Evolutionary conservation across 73 alveolate species (phyloP).

Genomic region (Tetrahymena borealis): DNA sequence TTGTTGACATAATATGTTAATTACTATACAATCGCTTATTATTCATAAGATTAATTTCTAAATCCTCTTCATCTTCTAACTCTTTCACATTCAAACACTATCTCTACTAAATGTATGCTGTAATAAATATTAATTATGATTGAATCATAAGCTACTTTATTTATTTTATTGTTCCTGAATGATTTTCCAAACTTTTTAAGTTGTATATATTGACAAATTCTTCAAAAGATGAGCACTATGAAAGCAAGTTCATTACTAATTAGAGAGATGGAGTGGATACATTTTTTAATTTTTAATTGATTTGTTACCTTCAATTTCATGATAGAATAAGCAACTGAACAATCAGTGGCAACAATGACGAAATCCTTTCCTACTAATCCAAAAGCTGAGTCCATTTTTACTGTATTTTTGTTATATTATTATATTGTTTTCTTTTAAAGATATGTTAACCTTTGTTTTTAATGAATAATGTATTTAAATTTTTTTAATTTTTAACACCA

Average conservation of each 20-base stretch:
- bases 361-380: constrained; percentile 37
- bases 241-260: too few relatives aligned
- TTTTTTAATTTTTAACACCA: not conserved
- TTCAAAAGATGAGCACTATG: too few relatives aligned
- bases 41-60: not conserved
- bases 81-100: too few relatives aligned
- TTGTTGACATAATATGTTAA: not conserved
- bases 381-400: constrained; percentile 38
- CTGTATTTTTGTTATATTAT: not conserved
- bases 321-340: constrained; percentile 31
- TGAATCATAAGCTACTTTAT: too few relatives aligned
- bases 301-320: constrained; percentile 9
- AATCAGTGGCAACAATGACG: constrained; percentile 37
- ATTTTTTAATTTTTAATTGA: too few relatives aligned
- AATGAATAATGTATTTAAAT: not conserved
- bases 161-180: too few relatives aligned
- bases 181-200: too few relatives aligned
- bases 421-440: not conserved
- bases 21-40: not conserved
- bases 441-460: not conserved
- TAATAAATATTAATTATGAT: too few relatives aligned
- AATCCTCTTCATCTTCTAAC: too few relatives aligned
- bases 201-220: too few relatives aligned
- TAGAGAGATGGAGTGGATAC: too few relatives aligned
- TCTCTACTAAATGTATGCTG: too few relatives aligned